phyloP scores from a whole-genome alignment of 208 protist genomes.

The Leishmania major region DNA sequence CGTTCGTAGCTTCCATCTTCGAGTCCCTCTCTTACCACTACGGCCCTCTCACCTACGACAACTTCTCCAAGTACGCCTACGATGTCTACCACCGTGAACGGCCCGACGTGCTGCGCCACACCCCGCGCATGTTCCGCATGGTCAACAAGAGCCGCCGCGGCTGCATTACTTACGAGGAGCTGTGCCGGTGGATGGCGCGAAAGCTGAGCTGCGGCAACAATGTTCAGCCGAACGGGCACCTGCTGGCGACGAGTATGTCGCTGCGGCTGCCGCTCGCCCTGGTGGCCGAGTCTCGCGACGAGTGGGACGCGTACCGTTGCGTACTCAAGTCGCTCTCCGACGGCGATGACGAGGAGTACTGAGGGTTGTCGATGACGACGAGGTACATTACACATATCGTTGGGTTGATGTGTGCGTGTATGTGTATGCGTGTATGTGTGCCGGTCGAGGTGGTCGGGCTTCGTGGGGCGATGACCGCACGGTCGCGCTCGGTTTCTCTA shows the following conservation, averaged over 20 bases:
- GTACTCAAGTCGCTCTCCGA: constrained; percentile 65
- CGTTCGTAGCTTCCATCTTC: constrained; percentile 64
- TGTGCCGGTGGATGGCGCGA: constrained; percentile 84
- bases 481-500: no score
- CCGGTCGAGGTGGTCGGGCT: no score
- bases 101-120: constrained; percentile 69
- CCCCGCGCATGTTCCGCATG: constrained; percentile 79
- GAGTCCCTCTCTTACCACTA: constrained; percentile 62
- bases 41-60: constrained; percentile 58
- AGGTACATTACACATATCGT: no score
- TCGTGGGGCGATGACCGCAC: background rate
- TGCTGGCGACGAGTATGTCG: constrained; percentile 74
- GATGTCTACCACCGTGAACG: constrained; percentile 73
- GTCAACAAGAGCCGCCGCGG: constrained; percentile 77
- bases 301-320: constrained; percentile 60
- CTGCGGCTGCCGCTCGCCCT: constrained; percentile 76
- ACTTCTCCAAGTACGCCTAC: constrained; percentile 57
- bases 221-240: constrained; percentile 62
- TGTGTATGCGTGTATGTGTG: background rate
- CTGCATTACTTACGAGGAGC: constrained; percentile 84
- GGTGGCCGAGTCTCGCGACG: constrained; percentile 51
- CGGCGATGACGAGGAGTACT: constrained; percentile 62
- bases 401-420: background rate
- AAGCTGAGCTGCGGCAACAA: constrained; percentile 80
- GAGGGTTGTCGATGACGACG: background rate